Base-by-base conservation (phyloP, 2,329 filamentous ascomycete species). In the Cryphonectria nitschkei region DNA sequence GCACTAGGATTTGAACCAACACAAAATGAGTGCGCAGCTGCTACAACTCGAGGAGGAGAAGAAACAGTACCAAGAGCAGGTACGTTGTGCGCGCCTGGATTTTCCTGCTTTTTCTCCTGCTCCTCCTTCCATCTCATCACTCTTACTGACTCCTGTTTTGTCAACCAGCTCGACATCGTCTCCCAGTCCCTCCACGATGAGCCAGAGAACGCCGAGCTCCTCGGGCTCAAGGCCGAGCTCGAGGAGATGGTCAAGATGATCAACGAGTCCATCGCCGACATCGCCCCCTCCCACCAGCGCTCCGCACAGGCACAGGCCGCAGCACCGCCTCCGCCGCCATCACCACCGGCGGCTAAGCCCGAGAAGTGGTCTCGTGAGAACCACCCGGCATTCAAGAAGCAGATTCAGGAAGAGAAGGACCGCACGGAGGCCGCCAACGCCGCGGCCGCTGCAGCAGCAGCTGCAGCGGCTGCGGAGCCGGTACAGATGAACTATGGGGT, bases 291-390 rank as follows among this genome's bases (percentile, higher is more conserved):
- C 76, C 82, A 79, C 26, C 50, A 61, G 16, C 56, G 41, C 32
- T 6, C 58, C 29, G 80, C 87, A 73, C 85, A 87, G 76, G 79
- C 85, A 74, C 46, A 50, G 46, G 75, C 82, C 67, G 77, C 82
- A 62, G 82, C 84, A 72, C 77, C 80, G 75, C 79, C 80, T 73
- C 75, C 80, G 72, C 78, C 80, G 73, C 78, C 79, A 63, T 77
- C 86, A 66, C 81, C 86, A 60, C 83, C 86, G 56, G 84, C 85
- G 8, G 61, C 61, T 3, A 34, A 64, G 62, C 84, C 89, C 76
- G 88, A 92, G 78, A 94, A 94, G 84, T 94, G 92, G 89, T 92
- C 91, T 63, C 88, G 90, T 77, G 91, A 94, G 81, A 94, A 94
- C 78, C 93, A 95, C 76, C 92, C 93, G 0, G 91, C 93, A 16